These are phyloP conservation scores for Cladosporium sp. DNA, from an alignment of 2,329 filamentous ascomycete genomes.

Conservation along the genomic window DNA sequence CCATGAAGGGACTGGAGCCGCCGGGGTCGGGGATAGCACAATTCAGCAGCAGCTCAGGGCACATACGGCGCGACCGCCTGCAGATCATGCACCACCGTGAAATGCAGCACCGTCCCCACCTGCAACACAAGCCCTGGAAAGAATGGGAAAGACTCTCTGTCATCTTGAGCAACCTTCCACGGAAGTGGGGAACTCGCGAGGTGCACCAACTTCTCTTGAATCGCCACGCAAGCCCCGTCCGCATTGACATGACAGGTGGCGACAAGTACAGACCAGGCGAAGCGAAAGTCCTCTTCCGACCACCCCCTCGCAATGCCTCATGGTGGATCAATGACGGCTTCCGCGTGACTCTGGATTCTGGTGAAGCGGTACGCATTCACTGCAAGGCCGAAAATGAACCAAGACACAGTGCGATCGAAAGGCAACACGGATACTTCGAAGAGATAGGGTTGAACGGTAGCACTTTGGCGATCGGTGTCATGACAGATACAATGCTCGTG, in stretches of 20 bases:
- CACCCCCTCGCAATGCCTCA: slow-evolving; percentile 23
- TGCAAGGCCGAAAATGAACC: neutral
- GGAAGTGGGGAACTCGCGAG: slow-evolving; percentile 25
- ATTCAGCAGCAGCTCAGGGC: neutral
- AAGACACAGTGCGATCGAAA: neutral
- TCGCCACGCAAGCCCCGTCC: slow-evolving; percentile 22
- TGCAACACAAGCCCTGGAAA: neutral
- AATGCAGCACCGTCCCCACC: neutral
- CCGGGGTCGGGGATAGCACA: neutral
- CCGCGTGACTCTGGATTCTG: slow-evolving; percentile 13
- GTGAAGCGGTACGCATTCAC: neutral
- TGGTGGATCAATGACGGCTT: slow-evolving; percentile 21
- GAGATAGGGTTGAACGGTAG: neutral
- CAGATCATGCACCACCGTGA: neutral
- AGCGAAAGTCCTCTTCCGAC: slow-evolving; percentile 27
- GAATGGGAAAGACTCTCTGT: slow-evolving; percentile 24
- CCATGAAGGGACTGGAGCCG: neutral
- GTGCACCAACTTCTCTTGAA: slow-evolving; percentile 25
- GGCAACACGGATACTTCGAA: neutral
- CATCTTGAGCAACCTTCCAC: slow-evolving; percentile 23
- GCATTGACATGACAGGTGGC: slow-evolving; percentile 25
- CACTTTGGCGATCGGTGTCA: slow-evolving; percentile 56
- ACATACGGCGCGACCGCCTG: neutral
- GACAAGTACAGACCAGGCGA: slow-evolving; percentile 1
- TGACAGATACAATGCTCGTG: slow-evolving; percentile 58